Conservation (phyloP, 2,329 filamentous ascomycete species). For the Escovopsis weberi region DNA sequence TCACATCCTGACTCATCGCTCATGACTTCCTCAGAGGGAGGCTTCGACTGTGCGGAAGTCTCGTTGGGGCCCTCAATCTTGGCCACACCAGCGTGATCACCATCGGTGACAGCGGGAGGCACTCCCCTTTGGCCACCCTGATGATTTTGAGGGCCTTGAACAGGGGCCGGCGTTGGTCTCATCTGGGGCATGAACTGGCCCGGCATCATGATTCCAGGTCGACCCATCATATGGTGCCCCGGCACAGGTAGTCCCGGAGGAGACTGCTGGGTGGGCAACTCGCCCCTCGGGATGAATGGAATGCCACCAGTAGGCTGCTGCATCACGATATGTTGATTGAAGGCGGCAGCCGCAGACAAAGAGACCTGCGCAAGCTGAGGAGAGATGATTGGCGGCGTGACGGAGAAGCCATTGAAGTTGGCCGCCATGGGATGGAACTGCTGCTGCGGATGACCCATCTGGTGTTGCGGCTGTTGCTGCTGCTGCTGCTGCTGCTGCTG, state of each 20-base stretch:
- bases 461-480: neutral
- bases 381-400: neutral
- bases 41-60: slow-evolving; percentile 14
- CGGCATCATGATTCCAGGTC: neutral
- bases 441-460: neutral
- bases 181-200: neutral
- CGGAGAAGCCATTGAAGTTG: neutral
- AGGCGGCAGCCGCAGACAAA: neutral
- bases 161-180: too few species aligned
- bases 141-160: too few species aligned
- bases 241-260: neutral
- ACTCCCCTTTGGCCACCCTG: neutral
- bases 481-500: neutral
- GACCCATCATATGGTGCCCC: neutral
- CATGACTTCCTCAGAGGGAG: slow-evolving; percentile 14
- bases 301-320: neutral
- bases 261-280: neutral
- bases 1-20: slow-evolving; percentile 1
- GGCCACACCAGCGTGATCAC: too few species aligned
- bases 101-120: neutral
- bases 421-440: neutral
- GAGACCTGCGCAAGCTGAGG: neutral
- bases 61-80: slow-evolving; percentile 1
- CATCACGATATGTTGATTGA: neutral
- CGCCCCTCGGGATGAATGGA: neutral